Conservation (phyloP, 768 basidiomycete species). For the Boletus rubescentipes region DNA sequence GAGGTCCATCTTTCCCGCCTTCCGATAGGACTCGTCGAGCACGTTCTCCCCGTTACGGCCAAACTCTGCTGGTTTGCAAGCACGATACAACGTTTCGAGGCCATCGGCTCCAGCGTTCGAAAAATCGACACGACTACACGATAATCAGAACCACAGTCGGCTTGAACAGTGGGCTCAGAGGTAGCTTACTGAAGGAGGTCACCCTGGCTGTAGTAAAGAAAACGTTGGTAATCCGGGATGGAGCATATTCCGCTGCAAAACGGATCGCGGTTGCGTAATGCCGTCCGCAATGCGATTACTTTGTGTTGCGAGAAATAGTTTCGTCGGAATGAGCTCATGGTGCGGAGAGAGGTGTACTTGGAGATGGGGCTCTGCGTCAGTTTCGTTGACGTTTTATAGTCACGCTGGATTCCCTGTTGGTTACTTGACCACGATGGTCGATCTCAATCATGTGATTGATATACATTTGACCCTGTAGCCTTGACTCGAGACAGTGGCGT, state of each 20-base stretch:
- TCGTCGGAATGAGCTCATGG: neutral
- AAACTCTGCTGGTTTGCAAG: slow-evolving; percentile 9
- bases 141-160: neutral
- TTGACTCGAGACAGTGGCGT: too few species aligned
- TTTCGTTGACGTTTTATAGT: neutral
- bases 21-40: slow-evolving; percentile 29
- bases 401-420: neutral
- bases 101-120: neutral
- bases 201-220: neutral
- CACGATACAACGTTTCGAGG: neutral
- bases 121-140: neutral
- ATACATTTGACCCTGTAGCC: too few species aligned
- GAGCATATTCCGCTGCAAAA: neutral
- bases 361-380: neutral
- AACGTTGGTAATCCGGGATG: neutral
- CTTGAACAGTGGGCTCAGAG: neutral
- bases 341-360: neutral
- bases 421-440: too few species aligned
- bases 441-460: too few species aligned
- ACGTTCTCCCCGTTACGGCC: slow-evolving; percentile 2
- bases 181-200: neutral
- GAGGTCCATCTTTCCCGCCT: slow-evolving; percentile 46
- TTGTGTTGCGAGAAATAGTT: neutral
- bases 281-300: neutral
- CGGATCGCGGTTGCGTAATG: neutral